phyloP scores from a whole-genome alignment of 2,329 filamentous ascomycete genomes.

The Davidsoniella eucalypti region DNA sequence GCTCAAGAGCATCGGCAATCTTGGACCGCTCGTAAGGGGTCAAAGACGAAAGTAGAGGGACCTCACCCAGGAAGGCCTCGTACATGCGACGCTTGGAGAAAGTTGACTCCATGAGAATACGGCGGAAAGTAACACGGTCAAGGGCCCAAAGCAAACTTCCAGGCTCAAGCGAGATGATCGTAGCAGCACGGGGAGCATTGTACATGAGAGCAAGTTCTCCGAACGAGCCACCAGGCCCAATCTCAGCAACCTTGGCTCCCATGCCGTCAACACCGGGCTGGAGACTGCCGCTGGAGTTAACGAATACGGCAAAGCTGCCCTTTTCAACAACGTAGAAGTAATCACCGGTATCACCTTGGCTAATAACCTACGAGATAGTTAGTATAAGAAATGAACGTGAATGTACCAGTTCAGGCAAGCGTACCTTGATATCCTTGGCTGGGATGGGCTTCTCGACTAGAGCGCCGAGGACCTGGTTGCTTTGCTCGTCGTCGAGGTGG shows the following conservation, averaged over 20 bases:
- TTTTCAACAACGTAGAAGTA: conserved; percentile 96
- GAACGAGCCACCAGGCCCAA: conserved; percentile 81
- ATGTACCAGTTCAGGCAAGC: conserved; percentile 10
- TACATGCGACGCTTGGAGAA: conserved; percentile 95
- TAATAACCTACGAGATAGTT: conserved; percentile 54
- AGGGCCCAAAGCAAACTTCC: conserved; percentile 80
- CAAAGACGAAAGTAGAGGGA: conserved; percentile 66
- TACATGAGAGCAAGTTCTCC: conserved; percentile 97
- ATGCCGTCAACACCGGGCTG: conserved; percentile 70
- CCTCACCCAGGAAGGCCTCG: conserved; percentile 89
- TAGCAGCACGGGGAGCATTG: conserved; percentile 89
- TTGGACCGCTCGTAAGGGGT: conserved; percentile 91
- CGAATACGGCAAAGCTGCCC: conserved; percentile 78
- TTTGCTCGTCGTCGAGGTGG: conserved; percentile 88
- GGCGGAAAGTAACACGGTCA: conserved; percentile 89
- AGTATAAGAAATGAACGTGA: neutral
- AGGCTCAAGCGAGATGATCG: conserved; percentile 68
- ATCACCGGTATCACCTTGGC: conserved; percentile 87
- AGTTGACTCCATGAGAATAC: conserved; percentile 95
- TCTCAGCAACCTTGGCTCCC: conserved; percentile 65
- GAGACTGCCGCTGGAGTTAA: conserved; percentile 60
- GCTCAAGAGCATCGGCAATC: conserved; percentile 91
- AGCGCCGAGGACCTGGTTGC: conserved; percentile 69
- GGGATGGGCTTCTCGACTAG: conserved; percentile 91
- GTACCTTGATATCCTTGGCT: conserved; percentile 62